A percentile compares a stretch with the other conserved stretches of the same genome.
Conservation (phyloP, 2,329 filamentous ascomycete species). For the Lachnellula willkommii region DNA sequence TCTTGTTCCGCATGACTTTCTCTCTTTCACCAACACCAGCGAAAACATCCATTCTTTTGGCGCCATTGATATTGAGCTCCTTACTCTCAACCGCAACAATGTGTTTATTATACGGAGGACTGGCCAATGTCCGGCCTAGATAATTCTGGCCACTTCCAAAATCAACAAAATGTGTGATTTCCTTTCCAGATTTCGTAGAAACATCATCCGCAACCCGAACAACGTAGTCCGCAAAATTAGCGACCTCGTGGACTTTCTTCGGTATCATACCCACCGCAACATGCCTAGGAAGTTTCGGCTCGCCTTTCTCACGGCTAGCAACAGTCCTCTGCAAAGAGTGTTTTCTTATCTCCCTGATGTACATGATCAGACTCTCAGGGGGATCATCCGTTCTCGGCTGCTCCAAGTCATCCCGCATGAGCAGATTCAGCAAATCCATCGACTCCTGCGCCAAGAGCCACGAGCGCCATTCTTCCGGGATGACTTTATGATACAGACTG, state of each 20-base stretch:
- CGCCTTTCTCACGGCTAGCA: conserved; percentile 37
- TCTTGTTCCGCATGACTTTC: conserved; percentile 75
- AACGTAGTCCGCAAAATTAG: conserved; percentile 83
- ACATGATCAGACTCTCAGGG: conserved; percentile 56
- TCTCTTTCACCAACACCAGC: conserved; percentile 71
- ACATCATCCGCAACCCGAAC: conserved; percentile 56
- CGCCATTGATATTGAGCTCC: conserved; percentile 79
- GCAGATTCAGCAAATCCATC: conserved; percentile 71
- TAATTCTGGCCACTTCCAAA: conserved; percentile 98
- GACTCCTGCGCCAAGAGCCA: conserved; percentile 70
- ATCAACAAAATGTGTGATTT: conserved; percentile 84
- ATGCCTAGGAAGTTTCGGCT: conserved; percentile 59
- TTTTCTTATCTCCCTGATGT: conserved; percentile 65
- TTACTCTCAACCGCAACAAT: conserved; percentile 88
- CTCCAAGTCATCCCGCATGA: conserved; percentile 71
- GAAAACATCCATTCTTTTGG: conserved; percentile 75
- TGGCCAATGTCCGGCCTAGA: conserved; percentile 80
- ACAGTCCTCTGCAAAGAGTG: conserved; percentile 64
- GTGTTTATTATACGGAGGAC: conserved; percentile 75
- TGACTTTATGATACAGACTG: conserved; percentile 70
- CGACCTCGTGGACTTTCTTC: conserved; percentile 93
- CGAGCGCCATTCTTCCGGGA: conserved; percentile 74
- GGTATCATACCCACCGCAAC: conserved; percentile 88
- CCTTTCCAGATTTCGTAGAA: conserved; percentile 47
- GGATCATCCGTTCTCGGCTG: conserved; percentile 17